Percentiles rank a stretch among this genome's conserved stretches.
Conservation (phyloP, 306 rosid species). For the Cicer pinnatifidum region DNA sequence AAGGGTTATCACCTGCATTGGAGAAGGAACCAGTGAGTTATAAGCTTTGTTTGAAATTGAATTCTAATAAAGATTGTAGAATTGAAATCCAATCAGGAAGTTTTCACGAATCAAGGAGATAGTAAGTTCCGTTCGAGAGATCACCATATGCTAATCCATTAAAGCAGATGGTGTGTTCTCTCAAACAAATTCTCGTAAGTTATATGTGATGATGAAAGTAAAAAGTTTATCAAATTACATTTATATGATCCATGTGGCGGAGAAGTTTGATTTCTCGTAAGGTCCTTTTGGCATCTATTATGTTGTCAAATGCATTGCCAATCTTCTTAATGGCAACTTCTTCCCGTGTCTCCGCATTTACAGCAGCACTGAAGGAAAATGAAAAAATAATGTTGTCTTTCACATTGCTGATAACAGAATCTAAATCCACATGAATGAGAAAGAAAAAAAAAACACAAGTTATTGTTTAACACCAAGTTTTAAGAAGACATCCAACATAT, state of each 20-base stretch:
- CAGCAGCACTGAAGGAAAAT: conserved; percentile 79
- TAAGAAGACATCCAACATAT: conserved; percentile 32
- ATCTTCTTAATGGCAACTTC: conserved; percentile 98
- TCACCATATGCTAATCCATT: too few species aligned
- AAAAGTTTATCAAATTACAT: conserved; percentile 62
- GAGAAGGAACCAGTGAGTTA: conserved; percentile 37
- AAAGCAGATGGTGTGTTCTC: too few species aligned
- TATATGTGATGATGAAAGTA: background rate
- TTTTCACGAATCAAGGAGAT: conserved; percentile 29
- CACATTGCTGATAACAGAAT: conserved; percentile 44
- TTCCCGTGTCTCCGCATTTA: conserved; percentile 77
- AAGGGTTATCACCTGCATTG: conserved; percentile 73
- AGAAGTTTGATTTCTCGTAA: conserved; percentile 95
- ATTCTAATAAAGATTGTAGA: background rate
- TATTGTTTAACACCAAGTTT: conserved; percentile 33
- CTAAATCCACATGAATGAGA: conserved; percentile 44
- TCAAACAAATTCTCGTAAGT: too few species aligned
- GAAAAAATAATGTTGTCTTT: conserved; percentile 40
- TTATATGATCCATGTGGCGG: conserved; percentile 89
- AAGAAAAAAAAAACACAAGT: background rate
- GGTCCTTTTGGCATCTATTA: conserved; percentile 92
- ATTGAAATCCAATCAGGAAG: conserved; percentile 22
- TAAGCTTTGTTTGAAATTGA: conserved; percentile 13
- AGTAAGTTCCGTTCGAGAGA: background rate
- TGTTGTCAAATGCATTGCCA: conserved; percentile 97